Evolutionary conservation across 352 stramenopile genomes (phyloP), one percentile per base, ranked within the genome.

Genomic region (Phytophthora ohioensis): DNA sequence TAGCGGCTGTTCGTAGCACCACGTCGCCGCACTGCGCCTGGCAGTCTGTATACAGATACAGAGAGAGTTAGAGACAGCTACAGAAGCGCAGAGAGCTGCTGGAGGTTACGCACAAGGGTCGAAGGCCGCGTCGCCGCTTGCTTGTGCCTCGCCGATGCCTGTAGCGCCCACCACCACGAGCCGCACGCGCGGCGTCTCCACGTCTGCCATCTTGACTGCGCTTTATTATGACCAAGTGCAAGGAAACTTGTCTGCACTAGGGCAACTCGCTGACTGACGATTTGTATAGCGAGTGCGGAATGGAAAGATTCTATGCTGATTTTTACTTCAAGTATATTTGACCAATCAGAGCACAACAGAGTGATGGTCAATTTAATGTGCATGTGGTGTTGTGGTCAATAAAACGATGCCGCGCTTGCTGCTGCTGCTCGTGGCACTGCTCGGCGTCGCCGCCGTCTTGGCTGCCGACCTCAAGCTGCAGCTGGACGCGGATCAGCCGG

Each of bases 11-110:
- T 34, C 82, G 76, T 45, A 84, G 41, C 41, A 84, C 72, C 27
- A 82, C 75, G 13, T 78, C 70, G 4, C 85, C 85, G 38, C 85
- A 91, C 31, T 80, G 71, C 10, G 85, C 76, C 53, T 87, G 78
- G 42, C 83, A 90, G 62, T 89, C 84, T 93, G 21, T 27, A 61
- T 5, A 46, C 46, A 63, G 13, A 17, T 8, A 56, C 10, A 53
- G 15, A 38, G 13, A 41, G 11, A 5, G 30, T 30, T 36, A 35
- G 17, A 42, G 38, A 38, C 9, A 46, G 10, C 21, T 4, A 35
- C 3, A 43, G 10, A 34, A 15, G 12, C 21, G 31, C 1, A 34
- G 1, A 52, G 5, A 52, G 41, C 9, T 43, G 7, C 10, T n/a
- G 32, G 9, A 49, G 9, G 32, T 0, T 36, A 76, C 78, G 35